Evolutionary conservation across 2,329 filamentous ascomycete genomes (phyloP), one percentile per base, ranked within the genome.

Genomic region (Exophiala alcalophila): DNA sequence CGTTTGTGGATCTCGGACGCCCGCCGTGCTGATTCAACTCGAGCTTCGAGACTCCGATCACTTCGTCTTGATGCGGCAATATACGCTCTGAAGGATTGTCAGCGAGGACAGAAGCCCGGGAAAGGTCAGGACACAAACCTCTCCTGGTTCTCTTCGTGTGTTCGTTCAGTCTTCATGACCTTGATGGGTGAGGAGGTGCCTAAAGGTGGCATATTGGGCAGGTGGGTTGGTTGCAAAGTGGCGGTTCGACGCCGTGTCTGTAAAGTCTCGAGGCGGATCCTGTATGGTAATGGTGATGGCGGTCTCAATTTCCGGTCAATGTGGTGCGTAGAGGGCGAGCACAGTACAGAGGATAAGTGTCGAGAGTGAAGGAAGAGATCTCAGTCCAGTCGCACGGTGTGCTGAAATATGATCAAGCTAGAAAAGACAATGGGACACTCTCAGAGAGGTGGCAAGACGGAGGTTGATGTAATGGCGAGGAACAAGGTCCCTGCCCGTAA

Each of bases 1-100:
- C 83, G 78, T 69, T 89, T 88, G 73, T 95, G 90, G 25, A 95
- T 87, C 58, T 88, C 82, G n/a, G 90, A 95, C 4, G 90, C 90
- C 65, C 86, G 80, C 37, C 81, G 77, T 10, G 91, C 90, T 2
- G 90, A 96, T 61, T 94, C 86, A 12, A 95, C 77, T 18, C 90
- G 81, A 10, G 89, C 89, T 64, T 96, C 89, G 11, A 95, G 69
- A 59, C 84, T 91, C 40, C 90, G 81, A 59, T 96, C 91, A 56
- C 85, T 85, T 52, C 91, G 77, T 53, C 90, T 74, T 4, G 91
- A 96, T 3, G 90, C 90, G 9, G 90, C 90, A 55, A 96, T 92
- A 62, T 94, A 96, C 15, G 90, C 90, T 59, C 90, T 84, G 57
- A 14, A 5, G 4, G 7, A n/a, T 31, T 7, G 42, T 59, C 39